A percentile compares a stretch with the other conserved stretches of the same genome.
These are phyloP conservation scores for Coniferiporia sulphurascens DNA, from an alignment of 1,284 basidiomycete genomes.

Conservation along the genomic window DNA sequence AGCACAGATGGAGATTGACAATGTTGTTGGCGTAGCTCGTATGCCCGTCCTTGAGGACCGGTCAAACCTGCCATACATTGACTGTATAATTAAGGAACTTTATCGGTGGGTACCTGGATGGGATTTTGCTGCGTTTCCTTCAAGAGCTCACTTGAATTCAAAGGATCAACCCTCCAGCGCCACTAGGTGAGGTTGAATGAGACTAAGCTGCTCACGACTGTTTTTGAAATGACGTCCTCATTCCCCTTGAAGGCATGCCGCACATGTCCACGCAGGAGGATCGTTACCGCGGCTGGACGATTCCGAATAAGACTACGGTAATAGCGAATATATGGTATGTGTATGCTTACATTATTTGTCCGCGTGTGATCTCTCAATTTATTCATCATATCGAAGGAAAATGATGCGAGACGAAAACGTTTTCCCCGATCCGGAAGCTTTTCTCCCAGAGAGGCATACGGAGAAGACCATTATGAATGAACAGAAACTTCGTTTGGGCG, in stretches of 20 bases:
- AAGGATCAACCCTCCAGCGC: background rate
- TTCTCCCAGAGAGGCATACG: conserved; percentile 5
- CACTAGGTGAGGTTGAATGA: background rate
- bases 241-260: background rate
- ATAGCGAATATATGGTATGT: conserved; percentile 4
- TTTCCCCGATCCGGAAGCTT: conserved; percentile 11
- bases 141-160: background rate
- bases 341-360: background rate
- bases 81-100: background rate
- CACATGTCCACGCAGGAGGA: background rate
- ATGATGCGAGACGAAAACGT: conserved; percentile 10
- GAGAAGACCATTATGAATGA: background rate
- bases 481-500: background rate
- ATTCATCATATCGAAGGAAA: background rate
- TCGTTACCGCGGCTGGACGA: background rate
- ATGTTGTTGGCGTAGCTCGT: background rate
- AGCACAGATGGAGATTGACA: conserved; percentile 13
- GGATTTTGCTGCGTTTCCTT: background rate
- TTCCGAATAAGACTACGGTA: conserved; percentile 1
- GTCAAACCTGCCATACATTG: background rate
- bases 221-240: background rate
- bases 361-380: background rate
- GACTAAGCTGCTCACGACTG: background rate
- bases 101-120: background rate
- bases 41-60: conserved; percentile 22